A percentile compares a stretch with the other conserved stretches of the same genome.
Evolutionary conservation across 176 grass and related monocot species (phyloP).

Genomic region (Aegilops umbellulata): DNA sequence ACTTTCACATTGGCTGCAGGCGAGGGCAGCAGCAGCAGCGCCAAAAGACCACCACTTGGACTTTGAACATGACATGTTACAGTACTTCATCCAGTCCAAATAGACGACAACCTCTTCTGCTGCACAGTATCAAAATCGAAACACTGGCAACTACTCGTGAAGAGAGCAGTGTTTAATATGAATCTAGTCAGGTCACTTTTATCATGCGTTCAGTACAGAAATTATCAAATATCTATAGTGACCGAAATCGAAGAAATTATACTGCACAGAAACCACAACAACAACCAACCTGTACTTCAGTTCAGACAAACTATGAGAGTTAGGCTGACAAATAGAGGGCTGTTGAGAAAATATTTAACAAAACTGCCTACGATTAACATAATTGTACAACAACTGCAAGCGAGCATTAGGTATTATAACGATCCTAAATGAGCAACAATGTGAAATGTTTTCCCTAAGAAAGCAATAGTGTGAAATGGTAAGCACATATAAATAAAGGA

Average conservation of each 20-base stretch:
- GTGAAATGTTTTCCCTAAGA: not conserved
- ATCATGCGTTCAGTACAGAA: not conserved
- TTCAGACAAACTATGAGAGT: not conserved
- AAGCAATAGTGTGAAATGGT: no score
- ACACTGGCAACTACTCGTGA: no score
- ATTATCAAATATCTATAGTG: not conserved
- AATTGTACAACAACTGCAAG: not conserved
- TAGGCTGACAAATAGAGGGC: not conserved
- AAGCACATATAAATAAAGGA: not conserved
- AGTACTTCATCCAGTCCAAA: no score
- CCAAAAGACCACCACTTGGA: not conserved
- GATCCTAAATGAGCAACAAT: not conserved
- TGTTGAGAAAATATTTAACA: not conserved
- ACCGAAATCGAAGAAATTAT: not conserved
- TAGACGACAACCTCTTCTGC: no score
- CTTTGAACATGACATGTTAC: not conserved
- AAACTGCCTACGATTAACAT: not conserved
- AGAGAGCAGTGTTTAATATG: no score
- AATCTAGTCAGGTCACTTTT: not conserved
- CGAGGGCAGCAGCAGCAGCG: no score
- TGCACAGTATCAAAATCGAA: no score
- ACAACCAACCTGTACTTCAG: not conserved
- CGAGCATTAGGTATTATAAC: not conserved
- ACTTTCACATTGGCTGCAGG: not conserved
- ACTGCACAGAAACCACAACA: not conserved